These are phyloP conservation scores for Phoma sp. DNA, from an alignment of 2,329 filamentous ascomycete species.

Conservation along the genomic window DNA sequence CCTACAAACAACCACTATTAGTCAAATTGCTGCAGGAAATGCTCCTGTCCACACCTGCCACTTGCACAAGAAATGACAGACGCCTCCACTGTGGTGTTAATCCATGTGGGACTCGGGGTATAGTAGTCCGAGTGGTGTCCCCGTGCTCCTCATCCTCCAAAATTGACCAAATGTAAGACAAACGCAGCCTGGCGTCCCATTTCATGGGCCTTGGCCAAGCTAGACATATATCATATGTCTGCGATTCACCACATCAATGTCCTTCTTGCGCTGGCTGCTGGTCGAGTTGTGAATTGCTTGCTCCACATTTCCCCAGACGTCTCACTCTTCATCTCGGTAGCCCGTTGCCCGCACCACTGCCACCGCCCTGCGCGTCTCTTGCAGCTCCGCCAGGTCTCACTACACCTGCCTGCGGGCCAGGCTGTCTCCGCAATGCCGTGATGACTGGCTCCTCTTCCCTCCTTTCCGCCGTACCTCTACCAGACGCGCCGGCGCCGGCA, in stretches of 20 bases:
- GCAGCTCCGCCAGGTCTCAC: slow-evolving; percentile 16
- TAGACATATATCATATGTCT: too few species aligned
- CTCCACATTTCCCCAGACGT: neutral
- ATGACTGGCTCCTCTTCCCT: slow-evolving; percentile 38
- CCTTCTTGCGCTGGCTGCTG: too few species aligned
- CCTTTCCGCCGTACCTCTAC: slow-evolving; percentile 11
- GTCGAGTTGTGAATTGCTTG: neutral
- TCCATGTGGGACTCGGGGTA: neutral
- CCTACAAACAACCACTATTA: neutral
- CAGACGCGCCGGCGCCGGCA: slow-evolving; percentile 14
- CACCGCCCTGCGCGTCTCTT: slow-evolving; percentile 19
- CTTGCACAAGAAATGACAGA: neutral
- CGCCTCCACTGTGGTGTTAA: neutral
- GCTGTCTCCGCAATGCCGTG: slow-evolving; percentile 42
- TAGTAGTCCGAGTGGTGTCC: neutral
- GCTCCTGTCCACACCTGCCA: neutral
- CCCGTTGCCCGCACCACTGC: slow-evolving; percentile 40
- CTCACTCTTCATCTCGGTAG: slow-evolving; percentile 35
- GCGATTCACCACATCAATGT: too few species aligned
- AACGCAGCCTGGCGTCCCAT: too few species aligned
- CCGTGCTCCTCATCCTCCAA: neutral
- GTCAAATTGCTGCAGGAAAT: neutral
- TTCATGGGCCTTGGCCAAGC: too few species aligned
- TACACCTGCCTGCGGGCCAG: slow-evolving; percentile 30
- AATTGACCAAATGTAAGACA: too few species aligned